Percentiles rank a stretch among this genome's conserved stretches.
Conservation (phyloP, 2,329 filamentous ascomycete species). For the Ceratocystis eucalypticola region DNA sequence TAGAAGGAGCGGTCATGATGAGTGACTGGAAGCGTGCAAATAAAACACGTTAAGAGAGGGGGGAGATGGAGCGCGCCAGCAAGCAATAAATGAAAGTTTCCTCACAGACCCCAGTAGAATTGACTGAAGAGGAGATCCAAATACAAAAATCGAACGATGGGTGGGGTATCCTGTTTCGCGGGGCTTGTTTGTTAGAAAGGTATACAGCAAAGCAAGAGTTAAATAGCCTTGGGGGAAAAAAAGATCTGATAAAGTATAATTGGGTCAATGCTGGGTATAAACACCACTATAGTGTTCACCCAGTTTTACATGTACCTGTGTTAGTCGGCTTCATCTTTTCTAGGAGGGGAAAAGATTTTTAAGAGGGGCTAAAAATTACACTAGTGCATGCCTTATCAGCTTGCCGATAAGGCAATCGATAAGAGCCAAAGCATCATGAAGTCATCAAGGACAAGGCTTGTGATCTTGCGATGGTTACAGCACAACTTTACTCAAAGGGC, state of each 20-base stretch:
- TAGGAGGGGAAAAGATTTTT: slow-evolving; percentile 19
- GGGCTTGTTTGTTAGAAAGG: neutral
- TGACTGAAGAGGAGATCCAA: neutral
- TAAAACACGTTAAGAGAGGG: neutral
- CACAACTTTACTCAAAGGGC: no score
- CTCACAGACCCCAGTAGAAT: neutral
- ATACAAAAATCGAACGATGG: slow-evolving; percentile 1
- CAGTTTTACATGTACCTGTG: neutral
- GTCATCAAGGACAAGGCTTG: neutral
- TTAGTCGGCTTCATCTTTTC: slow-evolving; percentile 5
- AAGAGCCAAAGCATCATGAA: slow-evolving; percentile 1
- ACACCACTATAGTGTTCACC: neutral
- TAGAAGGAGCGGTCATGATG: slow-evolving; percentile 15
- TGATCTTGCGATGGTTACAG: neutral
- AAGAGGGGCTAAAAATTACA: slow-evolving; percentile 21
- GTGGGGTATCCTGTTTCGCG: slow-evolving; percentile 13
- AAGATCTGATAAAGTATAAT: slow-evolving; percentile 12
- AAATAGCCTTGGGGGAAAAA: neutral
- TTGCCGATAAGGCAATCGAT: neutral
- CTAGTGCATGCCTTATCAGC: slow-evolving; percentile 14
- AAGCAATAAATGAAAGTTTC: neutral
- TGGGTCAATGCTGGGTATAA: neutral
- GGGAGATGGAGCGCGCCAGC: neutral
- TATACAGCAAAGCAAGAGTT: neutral
- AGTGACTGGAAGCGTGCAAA: neutral